Evolutionary conservation across 2,329 filamentous ascomycete species (phyloP).

Genomic region (Fusarium xyrophilum): DNA sequence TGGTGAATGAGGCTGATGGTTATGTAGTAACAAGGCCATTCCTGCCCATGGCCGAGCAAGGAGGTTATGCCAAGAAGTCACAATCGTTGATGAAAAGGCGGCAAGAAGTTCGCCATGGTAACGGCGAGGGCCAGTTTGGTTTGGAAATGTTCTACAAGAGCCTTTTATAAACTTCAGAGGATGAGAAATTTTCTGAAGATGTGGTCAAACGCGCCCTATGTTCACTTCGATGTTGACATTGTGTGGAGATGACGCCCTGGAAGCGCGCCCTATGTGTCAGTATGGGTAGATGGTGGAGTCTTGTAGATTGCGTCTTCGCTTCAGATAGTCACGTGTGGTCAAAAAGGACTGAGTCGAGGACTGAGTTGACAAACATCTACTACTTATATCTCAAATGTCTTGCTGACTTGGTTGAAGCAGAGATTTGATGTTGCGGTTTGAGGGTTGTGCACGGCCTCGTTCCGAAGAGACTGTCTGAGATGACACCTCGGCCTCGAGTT

Average conservation of each 20-base stretch:
- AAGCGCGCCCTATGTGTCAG: constrained; percentile 19
- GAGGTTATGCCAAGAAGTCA: neutral
- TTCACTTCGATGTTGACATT: constrained; percentile 2
- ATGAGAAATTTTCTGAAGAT: neutral
- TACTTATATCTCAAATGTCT: neutral
- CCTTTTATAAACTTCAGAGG: neutral
- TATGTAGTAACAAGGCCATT: neutral
- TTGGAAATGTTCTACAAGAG: neutral
- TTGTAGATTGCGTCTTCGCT: constrained; percentile 14
- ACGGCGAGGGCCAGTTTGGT: neutral
- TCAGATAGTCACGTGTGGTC: neutral
- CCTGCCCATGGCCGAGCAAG: neutral
- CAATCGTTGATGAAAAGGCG: neutral
- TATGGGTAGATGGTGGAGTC: constrained; percentile 16
- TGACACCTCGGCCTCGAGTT: neutral
- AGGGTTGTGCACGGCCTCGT: neutral
- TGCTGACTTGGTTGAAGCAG: neutral
- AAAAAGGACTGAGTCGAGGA: neutral
- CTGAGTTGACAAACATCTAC: neutral
- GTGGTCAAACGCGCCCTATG: constrained; percentile 21
- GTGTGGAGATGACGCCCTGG: constrained; percentile 19
- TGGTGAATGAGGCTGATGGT: neutral
- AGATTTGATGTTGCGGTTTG: neutral
- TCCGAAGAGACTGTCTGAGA: neutral
- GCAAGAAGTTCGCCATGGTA: neutral